Evolutionary conservation across 306 rosid species (phyloP), one percentile per base, ranked within the genome.

Genomic region (Cucurbita moschata): DNA sequence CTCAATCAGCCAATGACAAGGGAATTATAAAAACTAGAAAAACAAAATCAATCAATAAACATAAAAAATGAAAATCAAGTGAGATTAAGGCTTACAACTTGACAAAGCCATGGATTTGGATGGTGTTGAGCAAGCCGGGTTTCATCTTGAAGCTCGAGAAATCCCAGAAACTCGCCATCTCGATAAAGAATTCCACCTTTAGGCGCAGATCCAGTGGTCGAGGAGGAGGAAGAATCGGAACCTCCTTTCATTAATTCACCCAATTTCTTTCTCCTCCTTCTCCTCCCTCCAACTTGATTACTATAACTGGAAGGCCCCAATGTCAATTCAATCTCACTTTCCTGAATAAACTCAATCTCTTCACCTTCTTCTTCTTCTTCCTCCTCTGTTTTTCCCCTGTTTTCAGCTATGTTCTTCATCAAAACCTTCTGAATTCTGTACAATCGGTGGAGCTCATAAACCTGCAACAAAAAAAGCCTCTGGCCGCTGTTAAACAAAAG

Each of bases 391-490:
- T 51, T 50, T 6, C n/a, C 75, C 15, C 79, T 79, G 73, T 79
- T 83, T 69, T 80, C 83, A n/a, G 15, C 8, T 71, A 81, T 74
- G 61, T 81, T 88, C 56, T 83, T 83, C 99, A 89, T 95, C 79
- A 95, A 14, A 38, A 84, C 71, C 87, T 89, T 91, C 84, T 95
- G 99, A 62, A 88, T 87, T 50, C 63, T 83, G 77, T 95, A 95
- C 70, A 95, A 72, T 35, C 96, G 86, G 61, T 95, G 99, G 74
- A 95, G 99, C 60, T 95, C 99, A 59, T 77, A 75, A 18, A 95
- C 90, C 99, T 95, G 83, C 44, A 60, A 70, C 35, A 62, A 6
- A 46, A 67, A 26, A 50, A 7, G 0, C 19, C 4, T 40, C 1
- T 4, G 3, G 5, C 18, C 14, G 30, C 23, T 47, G 13, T 23